Percentiles rank a stretch among this genome's conserved stretches.
These are phyloP conservation scores for Tylopilus felleus DNA, from an alignment of 768 basidiomycete species.

Conservation along the genomic window DNA sequence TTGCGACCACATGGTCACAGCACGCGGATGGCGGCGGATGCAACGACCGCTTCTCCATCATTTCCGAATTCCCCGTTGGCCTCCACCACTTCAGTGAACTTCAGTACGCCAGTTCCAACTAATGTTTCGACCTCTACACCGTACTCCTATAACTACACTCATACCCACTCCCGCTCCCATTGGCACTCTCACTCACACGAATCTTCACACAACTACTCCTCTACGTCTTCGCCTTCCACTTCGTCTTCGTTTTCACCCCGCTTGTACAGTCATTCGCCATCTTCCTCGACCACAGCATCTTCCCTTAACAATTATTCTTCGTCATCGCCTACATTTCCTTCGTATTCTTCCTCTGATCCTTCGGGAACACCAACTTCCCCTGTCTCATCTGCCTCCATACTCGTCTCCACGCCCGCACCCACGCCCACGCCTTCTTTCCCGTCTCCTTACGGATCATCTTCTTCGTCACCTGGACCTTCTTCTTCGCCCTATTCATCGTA, in stretches of 20 bases:
- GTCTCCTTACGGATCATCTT: neutral
- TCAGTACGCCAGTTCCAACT: neutral
- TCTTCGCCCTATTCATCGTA: neutral
- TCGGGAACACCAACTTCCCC: neutral
- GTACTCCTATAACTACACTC: neutral
- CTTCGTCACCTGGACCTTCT: neutral
- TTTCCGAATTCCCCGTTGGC: neutral
- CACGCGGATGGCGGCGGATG: neutral
- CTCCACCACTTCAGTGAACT: neutral
- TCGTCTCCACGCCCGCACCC: neutral
- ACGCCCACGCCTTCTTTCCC: neutral
- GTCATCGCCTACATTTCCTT: neutral
- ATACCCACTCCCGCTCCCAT: neutral
- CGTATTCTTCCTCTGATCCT: neutral
- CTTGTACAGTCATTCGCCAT: neutral
- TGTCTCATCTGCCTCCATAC: neutral
- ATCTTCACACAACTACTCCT: neutral
- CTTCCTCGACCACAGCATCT: neutral
- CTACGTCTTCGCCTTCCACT: neutral
- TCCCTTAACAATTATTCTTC: neutral
- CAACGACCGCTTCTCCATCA: constrained; percentile 9
- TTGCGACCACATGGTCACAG: neutral
- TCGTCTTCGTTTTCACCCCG: neutral
- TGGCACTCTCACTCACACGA: neutral
- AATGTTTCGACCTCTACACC: neutral